A percentile compares a stretch with the other conserved stretches of the same genome.
Conservation (phyloP, 2,329 filamentous ascomycete species). For the Aspergillus sp. region DNA sequence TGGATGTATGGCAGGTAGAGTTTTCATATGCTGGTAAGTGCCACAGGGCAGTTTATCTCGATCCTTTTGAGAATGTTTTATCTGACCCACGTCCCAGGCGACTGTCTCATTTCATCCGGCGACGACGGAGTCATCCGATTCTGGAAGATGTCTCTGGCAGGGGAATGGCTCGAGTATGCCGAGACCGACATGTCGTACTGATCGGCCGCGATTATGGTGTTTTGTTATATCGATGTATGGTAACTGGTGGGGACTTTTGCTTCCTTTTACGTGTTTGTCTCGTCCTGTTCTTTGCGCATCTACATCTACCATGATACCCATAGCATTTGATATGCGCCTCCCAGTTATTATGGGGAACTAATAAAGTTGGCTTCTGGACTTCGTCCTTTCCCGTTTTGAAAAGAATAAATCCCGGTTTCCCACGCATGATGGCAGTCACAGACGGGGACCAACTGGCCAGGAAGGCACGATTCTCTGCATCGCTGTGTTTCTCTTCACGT, state of each 20-base stretch:
- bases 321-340: neutral
- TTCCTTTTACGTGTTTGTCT: neutral
- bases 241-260: neutral
- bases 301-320: neutral
- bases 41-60: neutral
- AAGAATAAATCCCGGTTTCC: neutral
- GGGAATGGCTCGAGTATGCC: constrained; percentile 39
- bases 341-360: neutral
- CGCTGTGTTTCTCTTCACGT: no score
- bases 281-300: neutral
- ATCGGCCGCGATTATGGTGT: neutral
- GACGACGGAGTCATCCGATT: constrained; percentile 37
- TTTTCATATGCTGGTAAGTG: constrained; percentile 36
- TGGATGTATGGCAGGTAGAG: constrained; percentile 40
- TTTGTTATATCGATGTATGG: neutral
- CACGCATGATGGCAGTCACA: no score
- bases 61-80: constrained; percentile 1
- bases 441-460: neutral
- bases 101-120: constrained; percentile 37
- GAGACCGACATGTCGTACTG: constrained; percentile 32
- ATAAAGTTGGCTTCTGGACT: neutral
- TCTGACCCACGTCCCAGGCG: constrained; percentile 20
- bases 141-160: constrained; percentile 36
- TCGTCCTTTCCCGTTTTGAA: neutral
- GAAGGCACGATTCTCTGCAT: neutral